These are phyloP conservation scores for Letharia lupina DNA, from an alignment of 495 filamentous ascomycete species.

Conservation along the genomic window DNA sequence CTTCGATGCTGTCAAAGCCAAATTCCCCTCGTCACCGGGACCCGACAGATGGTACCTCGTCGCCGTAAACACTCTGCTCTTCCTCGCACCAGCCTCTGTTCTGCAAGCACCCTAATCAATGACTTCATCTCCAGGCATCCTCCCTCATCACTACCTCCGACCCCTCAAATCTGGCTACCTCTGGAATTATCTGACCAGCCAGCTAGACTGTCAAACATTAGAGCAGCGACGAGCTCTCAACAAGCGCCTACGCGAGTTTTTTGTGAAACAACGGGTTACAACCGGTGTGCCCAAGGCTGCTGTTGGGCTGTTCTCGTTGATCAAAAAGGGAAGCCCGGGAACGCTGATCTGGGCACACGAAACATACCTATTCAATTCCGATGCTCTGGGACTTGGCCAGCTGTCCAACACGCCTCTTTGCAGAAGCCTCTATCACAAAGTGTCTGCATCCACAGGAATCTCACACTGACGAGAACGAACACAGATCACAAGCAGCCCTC, in stretches of 20 bases:
- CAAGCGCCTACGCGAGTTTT: slow-evolving; percentile 1
- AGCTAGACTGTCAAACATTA: not conserved
- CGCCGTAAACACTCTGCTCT: not conserved
- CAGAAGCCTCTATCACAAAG: too few relatives aligned
- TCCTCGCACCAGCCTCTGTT: not conserved
- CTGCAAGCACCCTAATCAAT: not conserved
- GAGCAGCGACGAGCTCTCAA: not conserved
- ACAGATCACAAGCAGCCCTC: not conserved
- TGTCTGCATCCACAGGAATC: too few relatives aligned
- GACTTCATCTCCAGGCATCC: not conserved
- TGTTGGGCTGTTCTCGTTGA: not conserved
- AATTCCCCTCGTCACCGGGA: not conserved
- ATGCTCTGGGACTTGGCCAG: too few relatives aligned
- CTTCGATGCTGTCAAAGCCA: not conserved
- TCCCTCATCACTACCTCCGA: not conserved
- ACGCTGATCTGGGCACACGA: not conserved
- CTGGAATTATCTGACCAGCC: not conserved
- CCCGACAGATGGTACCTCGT: not conserved
- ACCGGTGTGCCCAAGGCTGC: slow-evolving; percentile 2
- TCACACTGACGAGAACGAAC: not conserved
- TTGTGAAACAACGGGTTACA: slow-evolving; percentile 2
- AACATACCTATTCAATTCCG: too few relatives aligned
- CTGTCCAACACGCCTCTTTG: too few relatives aligned
- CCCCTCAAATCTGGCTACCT: not conserved
- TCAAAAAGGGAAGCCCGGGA: not conserved